Evolutionary conservation across 192 early-diverging fungal genomes (phyloP).

Genomic region (Entomortierella chlamydospora): DNA sequence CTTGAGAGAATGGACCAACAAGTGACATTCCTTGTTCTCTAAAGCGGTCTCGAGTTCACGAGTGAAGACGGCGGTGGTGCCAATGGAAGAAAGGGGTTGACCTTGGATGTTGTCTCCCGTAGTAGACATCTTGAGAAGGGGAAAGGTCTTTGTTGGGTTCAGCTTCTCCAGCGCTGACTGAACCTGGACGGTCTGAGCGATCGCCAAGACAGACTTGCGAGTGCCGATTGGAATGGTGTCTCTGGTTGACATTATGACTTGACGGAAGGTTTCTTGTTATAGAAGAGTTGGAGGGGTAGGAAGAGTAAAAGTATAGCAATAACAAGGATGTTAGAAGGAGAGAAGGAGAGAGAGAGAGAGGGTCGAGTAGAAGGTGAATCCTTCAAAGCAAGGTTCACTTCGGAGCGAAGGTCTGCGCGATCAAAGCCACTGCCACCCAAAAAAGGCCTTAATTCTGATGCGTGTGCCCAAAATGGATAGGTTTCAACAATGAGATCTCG

Average conservation of each 20-base stretch:
- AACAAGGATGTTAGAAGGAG: no score
- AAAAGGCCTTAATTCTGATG: background rate
- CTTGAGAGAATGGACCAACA: slow-evolving; percentile 96
- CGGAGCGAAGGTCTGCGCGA: no score
- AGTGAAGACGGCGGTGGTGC: slow-evolving; percentile 91
- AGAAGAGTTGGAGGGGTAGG: background rate
- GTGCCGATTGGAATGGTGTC: slow-evolving; percentile 71
- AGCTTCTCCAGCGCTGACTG: slow-evolving; percentile 61
- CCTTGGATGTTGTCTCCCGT: slow-evolving; percentile 87
- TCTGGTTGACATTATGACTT: slow-evolving; percentile 24
- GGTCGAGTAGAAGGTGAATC: slow-evolving; percentile 11
- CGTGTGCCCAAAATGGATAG: background rate
- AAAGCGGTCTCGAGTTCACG: slow-evolving; percentile 91
- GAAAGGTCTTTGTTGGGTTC: slow-evolving; percentile 60
- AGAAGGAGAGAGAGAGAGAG: slow-evolving; percentile 7
- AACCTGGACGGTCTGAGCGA: slow-evolving; percentile 87
- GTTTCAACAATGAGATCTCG: slow-evolving; percentile 7
- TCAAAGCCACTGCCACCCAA: slow-evolving; percentile 8
- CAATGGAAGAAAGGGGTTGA: slow-evolving; percentile 88
- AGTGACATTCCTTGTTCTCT: slow-evolving; percentile 70
- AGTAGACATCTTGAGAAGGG: slow-evolving; percentile 73
- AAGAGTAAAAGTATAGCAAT: slow-evolving; percentile 9
- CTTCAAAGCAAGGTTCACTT: background rate
- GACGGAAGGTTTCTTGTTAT: background rate
- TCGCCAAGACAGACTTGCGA: slow-evolving; percentile 89